These are phyloP conservation scores for Geosmithia putterillii DNA, from an alignment of 2,329 filamentous ascomycete species.

Conservation along the genomic window DNA sequence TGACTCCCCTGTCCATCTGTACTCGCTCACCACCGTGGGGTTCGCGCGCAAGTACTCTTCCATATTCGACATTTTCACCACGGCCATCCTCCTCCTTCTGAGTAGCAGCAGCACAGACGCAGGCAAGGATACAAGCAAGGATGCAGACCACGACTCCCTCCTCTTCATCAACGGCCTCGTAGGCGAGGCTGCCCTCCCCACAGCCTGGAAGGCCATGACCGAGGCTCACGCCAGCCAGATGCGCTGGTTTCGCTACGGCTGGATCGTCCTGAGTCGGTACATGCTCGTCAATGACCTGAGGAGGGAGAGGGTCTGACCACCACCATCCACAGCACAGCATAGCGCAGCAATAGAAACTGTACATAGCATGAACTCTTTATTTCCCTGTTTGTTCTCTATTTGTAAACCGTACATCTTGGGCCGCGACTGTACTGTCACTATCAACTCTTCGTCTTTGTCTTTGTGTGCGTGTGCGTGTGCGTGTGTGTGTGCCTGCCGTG, in stretches of 20 bases:
- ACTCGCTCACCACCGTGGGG: conserved; percentile 65
- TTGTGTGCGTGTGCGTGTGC: too few species aligned
- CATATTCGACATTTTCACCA: conserved; percentile 64
- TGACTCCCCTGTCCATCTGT: conserved; percentile 67
- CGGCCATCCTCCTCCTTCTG: conserved; percentile 26
- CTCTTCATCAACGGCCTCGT: conserved; percentile 63
- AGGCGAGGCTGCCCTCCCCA: conserved; percentile 20
- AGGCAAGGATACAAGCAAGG: conserved; percentile 8
- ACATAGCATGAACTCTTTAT: too few species aligned
- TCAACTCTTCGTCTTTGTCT: too few species aligned
- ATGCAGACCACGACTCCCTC: conserved; percentile 33
- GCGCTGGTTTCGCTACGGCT: conserved; percentile 96
- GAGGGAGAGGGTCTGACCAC: conserved; percentile 25
- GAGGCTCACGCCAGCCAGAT: conserved; percentile 88
- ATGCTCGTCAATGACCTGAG: conserved; percentile 90
- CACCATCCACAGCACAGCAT: too few species aligned
- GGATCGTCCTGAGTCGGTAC: conserved; percentile 83
- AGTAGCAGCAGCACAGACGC: conserved; percentile 20
- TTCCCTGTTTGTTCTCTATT: too few species aligned
- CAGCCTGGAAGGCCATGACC: conserved; percentile 78
- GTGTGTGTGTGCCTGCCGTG: too few species aligned
- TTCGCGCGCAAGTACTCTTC: conserved; percentile 71
- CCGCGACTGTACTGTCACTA: not conserved
- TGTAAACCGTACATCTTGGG: too few species aligned
- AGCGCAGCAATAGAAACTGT: too few species aligned